Conservation (phyloP, 1,139 yeast species). For the Geotrichum reessii region DNA sequence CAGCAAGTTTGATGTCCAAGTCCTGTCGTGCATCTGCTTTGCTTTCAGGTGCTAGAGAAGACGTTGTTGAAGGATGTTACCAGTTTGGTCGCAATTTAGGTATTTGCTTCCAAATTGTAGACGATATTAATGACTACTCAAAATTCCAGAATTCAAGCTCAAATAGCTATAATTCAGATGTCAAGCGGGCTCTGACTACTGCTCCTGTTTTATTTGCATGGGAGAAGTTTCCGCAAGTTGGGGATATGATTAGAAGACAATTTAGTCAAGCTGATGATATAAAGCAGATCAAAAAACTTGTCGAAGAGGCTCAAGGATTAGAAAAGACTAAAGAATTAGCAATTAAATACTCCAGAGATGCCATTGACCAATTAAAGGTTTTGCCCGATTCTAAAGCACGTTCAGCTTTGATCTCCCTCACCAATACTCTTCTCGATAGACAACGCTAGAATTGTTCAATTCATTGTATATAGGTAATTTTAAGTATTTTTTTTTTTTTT, state of each 20-base stretch:
- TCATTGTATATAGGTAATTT: not conserved
- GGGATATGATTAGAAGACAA: constrained; percentile 75
- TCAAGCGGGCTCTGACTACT: constrained; percentile 48
- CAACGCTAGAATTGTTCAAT: constrained; percentile 28
- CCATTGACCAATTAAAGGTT: constrained; percentile 56
- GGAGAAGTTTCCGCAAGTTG: constrained; percentile 80
- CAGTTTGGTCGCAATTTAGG: constrained; percentile 92
- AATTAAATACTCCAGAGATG: constrained; percentile 65
- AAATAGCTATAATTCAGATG: constrained; percentile 42
- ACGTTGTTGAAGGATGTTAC: constrained; percentile 76
- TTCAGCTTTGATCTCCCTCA: constrained; percentile 77
- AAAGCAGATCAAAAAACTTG: constrained; percentile 68
- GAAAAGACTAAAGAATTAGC: constrained; percentile 64
- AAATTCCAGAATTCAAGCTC: constrained; percentile 41
- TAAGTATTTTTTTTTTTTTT: not conserved
- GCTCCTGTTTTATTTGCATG: constrained; percentile 91
- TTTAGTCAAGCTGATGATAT: constrained; percentile 37
- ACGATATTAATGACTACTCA: constrained; percentile 92
- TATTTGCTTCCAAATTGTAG: constrained; percentile 91
- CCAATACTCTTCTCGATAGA: constrained; percentile 82
- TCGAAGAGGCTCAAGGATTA: constrained; percentile 75
- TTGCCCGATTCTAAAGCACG: constrained; percentile 91
- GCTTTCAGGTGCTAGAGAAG: constrained; percentile 73
- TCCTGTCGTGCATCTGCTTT: constrained; percentile 92
- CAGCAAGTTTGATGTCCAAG: constrained; percentile 91